Base-by-base conservation (phyloP, 306 rosid species). In the Trifolium subterraneum region DNA sequence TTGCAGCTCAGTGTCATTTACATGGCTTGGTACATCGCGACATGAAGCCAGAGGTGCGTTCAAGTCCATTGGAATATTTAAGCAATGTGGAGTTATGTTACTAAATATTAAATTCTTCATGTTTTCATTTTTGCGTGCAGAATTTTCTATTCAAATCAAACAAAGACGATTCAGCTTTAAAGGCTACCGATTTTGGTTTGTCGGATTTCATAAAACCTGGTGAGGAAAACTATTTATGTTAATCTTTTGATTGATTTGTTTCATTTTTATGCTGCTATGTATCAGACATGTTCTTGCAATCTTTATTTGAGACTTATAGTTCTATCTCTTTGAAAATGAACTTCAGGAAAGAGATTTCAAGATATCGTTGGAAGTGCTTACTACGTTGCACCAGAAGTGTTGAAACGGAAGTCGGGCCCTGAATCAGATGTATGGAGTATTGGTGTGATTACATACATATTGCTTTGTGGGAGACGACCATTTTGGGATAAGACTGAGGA, bases 351-450 rank as follows among this genome's bases (percentile, higher is more conserved):
- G 86, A 87, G 76, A 79, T 95, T 95, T 86, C 88, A 61, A 15
- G 99, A 95, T 82, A 95, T 95, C 77, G 99, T 95, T 54, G 99
- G 99, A 68, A 95, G 99, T 77, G 99, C 99, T 69, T 95, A 95
- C 79, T 95, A 95, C 63, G 99, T 95, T 54, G 99, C 99, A 72
- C 99, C 99, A 8, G 99, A 95, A 90, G 99, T 95, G 68, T 85
- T 95, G 78, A 95, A 82, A 86, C 90, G 99, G 35, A 90, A 88
- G 86, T 95, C 99, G 20, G 99, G 99, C 70, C 99, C 99, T 20
- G 99, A 92, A 85, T 95, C 99, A 11, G 99, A 95, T 86, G 99
- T 88, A 42, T 95, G 99, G 99, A 95, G 99, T 79, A 95, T 95
- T 79, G 99, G 99, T 59, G 98, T 95, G 51, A 95, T 95, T 81